These are phyloP conservation scores for Monoraphidium neglectum DNA, from an alignment of 139 green algal genomes.

Conservation along the genomic window DNA sequence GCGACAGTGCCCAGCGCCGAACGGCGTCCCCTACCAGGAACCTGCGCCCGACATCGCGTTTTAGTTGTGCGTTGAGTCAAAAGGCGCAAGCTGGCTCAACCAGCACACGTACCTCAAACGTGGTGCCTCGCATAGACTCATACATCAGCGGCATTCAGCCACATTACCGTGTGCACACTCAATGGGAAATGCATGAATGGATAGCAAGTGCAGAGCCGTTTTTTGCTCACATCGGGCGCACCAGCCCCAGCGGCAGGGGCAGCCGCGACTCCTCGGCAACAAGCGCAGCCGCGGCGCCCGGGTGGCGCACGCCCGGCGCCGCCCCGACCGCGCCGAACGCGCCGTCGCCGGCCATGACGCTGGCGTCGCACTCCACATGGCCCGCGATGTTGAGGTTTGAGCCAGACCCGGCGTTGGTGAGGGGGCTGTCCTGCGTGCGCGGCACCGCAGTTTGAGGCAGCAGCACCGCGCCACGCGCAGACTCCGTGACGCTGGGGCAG, in stretches of 20 bases:
- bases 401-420: conserved; percentile 77
- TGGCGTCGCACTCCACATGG: conserved; percentile 83
- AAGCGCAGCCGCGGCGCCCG: conserved; percentile 46
- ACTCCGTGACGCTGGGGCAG: too few species aligned
- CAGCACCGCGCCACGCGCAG: too few species aligned
- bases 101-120: neutral
- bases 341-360: conserved; percentile 68
- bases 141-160: neutral
- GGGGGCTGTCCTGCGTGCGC: conserved; percentile 67
- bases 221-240: conserved; percentile 72
- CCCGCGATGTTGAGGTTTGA: conserved; percentile 76
- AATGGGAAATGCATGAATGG: neutral
- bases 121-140: neutral
- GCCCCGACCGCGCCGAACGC: conserved; percentile 74
- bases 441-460: neutral
- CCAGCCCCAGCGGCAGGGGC: conserved; percentile 68
- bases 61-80: neutral
- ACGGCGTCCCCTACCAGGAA: conserved; percentile 73
- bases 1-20: conserved; percentile 51
- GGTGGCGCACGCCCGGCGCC: conserved; percentile 64
- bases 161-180: neutral
- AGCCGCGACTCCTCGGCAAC: conserved; percentile 51
- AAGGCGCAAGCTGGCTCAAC: neutral
- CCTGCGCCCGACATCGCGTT: conserved; percentile 34
- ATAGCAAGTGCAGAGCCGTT: neutral